Percentiles rank a stretch among this genome's conserved stretches.
Conservation (phyloP, 1,284 basidiomycete species). For the Rhodotorula sp. region DNA sequence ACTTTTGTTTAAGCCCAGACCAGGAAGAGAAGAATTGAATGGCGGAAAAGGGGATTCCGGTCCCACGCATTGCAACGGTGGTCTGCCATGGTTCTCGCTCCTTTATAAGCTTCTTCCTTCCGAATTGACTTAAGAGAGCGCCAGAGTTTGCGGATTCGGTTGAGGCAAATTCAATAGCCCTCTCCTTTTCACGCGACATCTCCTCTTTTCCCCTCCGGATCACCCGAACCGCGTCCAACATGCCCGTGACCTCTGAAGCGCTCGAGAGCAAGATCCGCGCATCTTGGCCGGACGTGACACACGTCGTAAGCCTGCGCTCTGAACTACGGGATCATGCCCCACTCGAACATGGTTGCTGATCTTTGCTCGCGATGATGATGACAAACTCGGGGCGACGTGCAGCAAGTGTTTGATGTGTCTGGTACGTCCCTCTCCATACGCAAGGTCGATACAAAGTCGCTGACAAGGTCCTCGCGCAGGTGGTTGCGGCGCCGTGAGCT, state of each 20-base stretch:
- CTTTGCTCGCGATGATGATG: not conserved
- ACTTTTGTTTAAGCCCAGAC: too few species aligned
- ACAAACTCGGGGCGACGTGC: not conserved
- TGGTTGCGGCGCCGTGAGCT: slow-evolving; percentile 38
- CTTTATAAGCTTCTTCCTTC: too few species aligned
- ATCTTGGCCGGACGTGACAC: slow-evolving; percentile 29
- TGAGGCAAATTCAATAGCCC: too few species aligned
- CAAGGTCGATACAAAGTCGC: accelerated
- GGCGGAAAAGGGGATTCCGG: too few species aligned
- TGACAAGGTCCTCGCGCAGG: slow-evolving; percentile 10
- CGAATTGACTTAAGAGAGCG: too few species aligned
- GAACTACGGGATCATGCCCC: not conserved
- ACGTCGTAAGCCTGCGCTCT: slow-evolving; percentile 18
- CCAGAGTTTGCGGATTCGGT: too few species aligned
- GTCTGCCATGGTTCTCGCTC: too few species aligned
- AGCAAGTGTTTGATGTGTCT: slow-evolving; percentile 44
- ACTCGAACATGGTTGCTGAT: not conserved
- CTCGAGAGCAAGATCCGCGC: slow-evolving; percentile 27
- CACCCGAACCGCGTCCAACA: too few species aligned
- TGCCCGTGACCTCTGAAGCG: slow-evolving; percentile 29
- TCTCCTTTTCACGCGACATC: too few species aligned
- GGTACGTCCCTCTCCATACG: slow-evolving; percentile 11
- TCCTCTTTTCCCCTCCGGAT: not conserved
- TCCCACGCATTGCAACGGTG: too few species aligned
- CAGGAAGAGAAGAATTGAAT: too few species aligned